Evolutionary conservation across 1,284 basidiomycete genomes (phyloP).

Genomic region (Thecaphora thlaspeos): DNA sequence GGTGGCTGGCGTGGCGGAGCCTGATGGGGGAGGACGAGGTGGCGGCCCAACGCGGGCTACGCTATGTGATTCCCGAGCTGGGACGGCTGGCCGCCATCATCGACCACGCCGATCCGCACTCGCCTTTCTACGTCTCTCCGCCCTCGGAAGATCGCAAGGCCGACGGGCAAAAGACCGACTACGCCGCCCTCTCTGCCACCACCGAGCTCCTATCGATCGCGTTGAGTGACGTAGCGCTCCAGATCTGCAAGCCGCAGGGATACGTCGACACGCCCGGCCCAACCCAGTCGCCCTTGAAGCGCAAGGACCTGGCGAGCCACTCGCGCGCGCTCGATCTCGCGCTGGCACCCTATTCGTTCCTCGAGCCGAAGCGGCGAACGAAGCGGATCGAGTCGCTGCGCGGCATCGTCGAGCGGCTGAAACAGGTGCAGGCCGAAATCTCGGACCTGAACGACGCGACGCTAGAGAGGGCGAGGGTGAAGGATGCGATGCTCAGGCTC

Average conservation of each 20-base stretch:
- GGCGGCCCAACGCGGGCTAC: not conserved
- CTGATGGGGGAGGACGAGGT: slow-evolving; percentile 6
- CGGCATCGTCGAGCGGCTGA: slow-evolving; percentile 2
- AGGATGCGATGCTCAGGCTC: slow-evolving; percentile 13
- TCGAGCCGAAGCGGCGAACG: slow-evolving; percentile 3
- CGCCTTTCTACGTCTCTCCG: slow-evolving; percentile 15
- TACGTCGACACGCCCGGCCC: not conserved
- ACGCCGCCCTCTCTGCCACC: slow-evolving; percentile 7
- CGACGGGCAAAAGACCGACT: slow-evolving; percentile 1
- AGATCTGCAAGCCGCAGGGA: slow-evolving; percentile 7
- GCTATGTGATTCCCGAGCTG: slow-evolving; percentile 10
- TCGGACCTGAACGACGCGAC: slow-evolving; percentile 15
- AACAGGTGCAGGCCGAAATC: slow-evolving; percentile 9
- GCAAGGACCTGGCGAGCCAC: not conserved
- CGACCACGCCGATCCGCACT: slow-evolving; percentile 6
- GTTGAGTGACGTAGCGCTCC: slow-evolving; percentile 12
- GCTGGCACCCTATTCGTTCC: slow-evolving; percentile 2
- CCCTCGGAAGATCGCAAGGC: not conserved
- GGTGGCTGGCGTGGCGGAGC: slow-evolving; percentile 18
- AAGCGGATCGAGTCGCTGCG: slow-evolving; percentile 2
- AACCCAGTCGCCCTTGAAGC: not conserved
- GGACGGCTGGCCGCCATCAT: slow-evolving; percentile 7
- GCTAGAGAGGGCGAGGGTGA: slow-evolving; percentile 11
- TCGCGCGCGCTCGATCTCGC: slow-evolving; percentile 5
- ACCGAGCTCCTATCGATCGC: slow-evolving; percentile 7